Evolutionary conservation across 116 monocot species (phyloP), one percentile per base, ranked within the genome.

Genomic region (Phalaenopsis hybrid): DNA sequence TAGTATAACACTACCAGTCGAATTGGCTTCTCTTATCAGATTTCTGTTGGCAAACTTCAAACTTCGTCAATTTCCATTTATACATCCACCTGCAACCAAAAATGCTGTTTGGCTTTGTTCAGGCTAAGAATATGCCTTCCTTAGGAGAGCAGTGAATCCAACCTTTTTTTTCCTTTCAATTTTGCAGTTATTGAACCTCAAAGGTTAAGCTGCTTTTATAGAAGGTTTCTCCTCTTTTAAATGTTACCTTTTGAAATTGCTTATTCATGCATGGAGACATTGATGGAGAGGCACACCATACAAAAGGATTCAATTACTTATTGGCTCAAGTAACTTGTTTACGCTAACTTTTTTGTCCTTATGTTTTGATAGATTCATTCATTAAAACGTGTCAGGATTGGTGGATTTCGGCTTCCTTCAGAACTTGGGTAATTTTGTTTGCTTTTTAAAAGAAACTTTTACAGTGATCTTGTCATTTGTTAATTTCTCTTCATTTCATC

Each of bases 371-470:
- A 95, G 98, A 74, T 98, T 82, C 81, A 95, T 92, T 92, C 95
- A 1, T 79, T 98, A 77, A 98, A 98, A 84, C 92, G 98, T 74
- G 89, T 98, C 17, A 86, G 95, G n/a, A 89, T 98, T 57, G 95
- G 93, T 55, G 88, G 89, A 74, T 98, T 88, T 86, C 87, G 92
- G 85, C 95, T 98, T 86, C 93, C 98, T 44, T 80, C 92, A 74
- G 88, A 92, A 88, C 93, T 98, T 44, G 90, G 28, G 28, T 28
- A 28, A 28, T 28, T 28, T 28, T 28, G 28, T 28, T 28, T 28
- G 28, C 28, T 28, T 28, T 28, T 28, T 28, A 28, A 28, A 28
- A 28, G 28, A 28, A 28, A 28, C 28, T 28, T 28, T 28, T 28
- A 28, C 28, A 28, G 28, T 28, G 28, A 28, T 28, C 28, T 28